phyloP scores from a whole-genome alignment of 2,329 filamentous ascomycete species.

The Paecilomyces fulvus region DNA sequence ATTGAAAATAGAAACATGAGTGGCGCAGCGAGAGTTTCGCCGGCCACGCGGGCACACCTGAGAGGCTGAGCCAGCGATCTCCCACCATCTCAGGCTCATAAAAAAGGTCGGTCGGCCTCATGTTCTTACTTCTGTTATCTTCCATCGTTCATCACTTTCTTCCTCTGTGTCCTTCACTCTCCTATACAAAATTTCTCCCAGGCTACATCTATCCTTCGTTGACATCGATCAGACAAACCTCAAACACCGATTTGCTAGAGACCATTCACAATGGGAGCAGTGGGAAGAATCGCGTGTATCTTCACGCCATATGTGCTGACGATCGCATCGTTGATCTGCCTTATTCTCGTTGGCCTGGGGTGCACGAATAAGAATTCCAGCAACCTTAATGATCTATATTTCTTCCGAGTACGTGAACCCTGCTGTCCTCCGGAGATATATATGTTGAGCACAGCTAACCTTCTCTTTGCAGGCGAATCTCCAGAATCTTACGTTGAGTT shows the following conservation, averaged over 20 bases:
- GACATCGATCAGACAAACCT: not conserved
- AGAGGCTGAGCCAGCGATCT: not conserved
- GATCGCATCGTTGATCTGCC: conserved; percentile 64
- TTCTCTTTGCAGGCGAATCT: conserved; percentile 44
- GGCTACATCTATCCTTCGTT: not conserved
- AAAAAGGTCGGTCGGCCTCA: not conserved
- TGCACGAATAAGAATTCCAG: conserved; percentile 44
- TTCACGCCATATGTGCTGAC: conserved; percentile 77
- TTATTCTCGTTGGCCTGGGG: conserved; percentile 50
- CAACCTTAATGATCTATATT: conserved; percentile 46
- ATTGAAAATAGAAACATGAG: not conserved
- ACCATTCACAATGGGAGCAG: conserved; percentile 53
- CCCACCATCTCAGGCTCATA: not conserved
- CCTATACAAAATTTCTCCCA: not conserved
- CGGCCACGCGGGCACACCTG: not conserved
- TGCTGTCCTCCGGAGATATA: not conserved
- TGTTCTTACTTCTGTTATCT: not conserved
- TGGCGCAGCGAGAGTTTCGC: not conserved
- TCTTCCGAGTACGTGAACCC: conserved; percentile 37
- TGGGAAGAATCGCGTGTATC: conserved; percentile 78
- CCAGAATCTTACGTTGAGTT: conserved; percentile 48
- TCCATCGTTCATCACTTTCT: not conserved
- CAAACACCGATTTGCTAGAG: not conserved
- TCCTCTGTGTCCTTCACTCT: not conserved
- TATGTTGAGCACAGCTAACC: conserved; percentile 6